phyloP scores from a whole-genome alignment of 228 moss, liverwort and hornwort genomes.

The Sphagnum fallax region DNA sequence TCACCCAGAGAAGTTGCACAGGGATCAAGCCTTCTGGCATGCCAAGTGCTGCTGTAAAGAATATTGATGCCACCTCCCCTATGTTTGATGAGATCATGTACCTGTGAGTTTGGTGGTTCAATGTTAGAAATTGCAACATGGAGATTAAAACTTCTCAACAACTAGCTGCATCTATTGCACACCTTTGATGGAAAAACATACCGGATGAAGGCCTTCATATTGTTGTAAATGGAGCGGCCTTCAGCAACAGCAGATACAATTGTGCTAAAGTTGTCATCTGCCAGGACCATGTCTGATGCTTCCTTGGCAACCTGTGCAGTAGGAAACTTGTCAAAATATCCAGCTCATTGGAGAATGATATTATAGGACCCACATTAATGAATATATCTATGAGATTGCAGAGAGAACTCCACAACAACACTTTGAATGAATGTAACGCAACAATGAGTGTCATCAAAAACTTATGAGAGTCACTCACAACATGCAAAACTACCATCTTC shows the following conservation, averaged over 20 bases:
- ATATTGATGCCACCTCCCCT: constrained; percentile 90
- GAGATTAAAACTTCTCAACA: no score
- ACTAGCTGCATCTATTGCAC: no score
- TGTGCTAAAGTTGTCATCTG: constrained; percentile 86
- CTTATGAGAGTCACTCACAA: not conserved
- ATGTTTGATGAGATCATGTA: constrained; percentile 98
- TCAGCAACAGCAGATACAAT: constrained; percentile 80
- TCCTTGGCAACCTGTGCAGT: constrained; percentile 74
- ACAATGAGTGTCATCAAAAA: not conserved
- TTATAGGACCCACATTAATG: not conserved
- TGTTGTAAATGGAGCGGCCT: constrained; percentile 88
- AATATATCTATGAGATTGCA: not conserved
- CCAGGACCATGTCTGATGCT: constrained; percentile 85
- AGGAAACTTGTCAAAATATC: not conserved
- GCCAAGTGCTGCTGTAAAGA: constrained; percentile 84
- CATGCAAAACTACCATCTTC: not conserved
- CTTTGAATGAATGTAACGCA: not conserved
- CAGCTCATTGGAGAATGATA: no score
- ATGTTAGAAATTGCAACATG: no score
- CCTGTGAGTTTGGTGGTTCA: not conserved
- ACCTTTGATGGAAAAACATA: constrained; percentile 1
- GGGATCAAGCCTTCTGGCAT: constrained; percentile 92
- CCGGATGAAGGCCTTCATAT: constrained; percentile 94
- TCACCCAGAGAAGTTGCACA: constrained; percentile 94
- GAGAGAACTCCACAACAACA: not conserved